A percentile compares a stretch with the other conserved stretches of the same genome.
These are phyloP conservation scores for Cercospora sp. DNA, from an alignment of 2,329 filamentous ascomycete species.

Conservation along the genomic window DNA sequence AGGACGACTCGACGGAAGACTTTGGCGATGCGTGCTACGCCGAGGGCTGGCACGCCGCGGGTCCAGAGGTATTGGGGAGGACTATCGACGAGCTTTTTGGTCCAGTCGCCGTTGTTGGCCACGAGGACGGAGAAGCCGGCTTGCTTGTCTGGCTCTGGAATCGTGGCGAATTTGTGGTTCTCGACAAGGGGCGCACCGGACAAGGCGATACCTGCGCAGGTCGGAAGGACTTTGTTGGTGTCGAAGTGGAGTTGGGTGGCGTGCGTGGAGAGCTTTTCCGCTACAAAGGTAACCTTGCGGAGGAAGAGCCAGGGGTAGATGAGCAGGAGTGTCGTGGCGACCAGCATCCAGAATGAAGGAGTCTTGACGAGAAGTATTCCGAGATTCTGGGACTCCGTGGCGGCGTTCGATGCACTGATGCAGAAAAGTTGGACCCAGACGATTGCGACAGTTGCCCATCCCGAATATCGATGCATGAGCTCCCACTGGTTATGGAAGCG, in stretches of 20 bases:
- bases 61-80: slow-evolving; percentile 66
- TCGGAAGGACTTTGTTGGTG: slow-evolving; percentile 60
- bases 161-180: slow-evolving; percentile 75
- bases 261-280: slow-evolving; percentile 69
- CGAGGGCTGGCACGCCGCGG: slow-evolving; percentile 65
- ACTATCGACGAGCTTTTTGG: slow-evolving; percentile 60
- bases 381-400: slow-evolving; percentile 30
- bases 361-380: slow-evolving; percentile 46
- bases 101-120: slow-evolving; percentile 77
- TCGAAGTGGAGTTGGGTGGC: slow-evolving; percentile 70
- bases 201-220: slow-evolving; percentile 32
- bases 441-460: slow-evolving; percentile 66
- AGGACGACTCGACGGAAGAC: slow-evolving; percentile 66
- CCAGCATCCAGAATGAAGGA: slow-evolving; percentile 67
- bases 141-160: slow-evolving; percentile 56
- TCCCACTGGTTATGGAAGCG: slow-evolving; percentile 70
- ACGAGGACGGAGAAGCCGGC: slow-evolving; percentile 67
- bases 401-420: slow-evolving; percentile 36
- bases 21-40: slow-evolving; percentile 66
- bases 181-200: slow-evolving; percentile 50
- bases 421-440: slow-evolving; percentile 64
- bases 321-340: slow-evolving; percentile 63
- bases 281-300: slow-evolving; percentile 64
- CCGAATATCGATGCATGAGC: slow-evolving; percentile 68
- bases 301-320: slow-evolving; percentile 73